phyloP scores from a whole-genome alignment of 768 basidiomycete genomes.

The Psilocybe cyanescens region DNA sequence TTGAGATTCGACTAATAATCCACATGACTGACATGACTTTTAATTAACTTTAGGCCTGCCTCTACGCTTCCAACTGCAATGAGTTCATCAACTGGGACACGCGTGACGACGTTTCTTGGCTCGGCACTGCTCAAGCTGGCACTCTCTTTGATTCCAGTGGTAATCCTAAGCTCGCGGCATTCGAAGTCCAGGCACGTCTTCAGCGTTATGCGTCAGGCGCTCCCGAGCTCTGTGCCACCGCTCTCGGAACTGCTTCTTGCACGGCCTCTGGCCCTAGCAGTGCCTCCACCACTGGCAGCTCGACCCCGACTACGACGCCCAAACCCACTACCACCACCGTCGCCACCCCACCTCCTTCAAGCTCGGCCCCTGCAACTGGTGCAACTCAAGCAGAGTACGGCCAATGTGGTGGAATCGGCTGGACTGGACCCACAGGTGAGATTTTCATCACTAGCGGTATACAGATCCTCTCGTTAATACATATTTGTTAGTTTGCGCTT shows the following conservation, averaged over 20 bases:
- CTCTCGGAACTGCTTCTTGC: slow-evolving; percentile 14
- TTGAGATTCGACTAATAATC: not conserved
- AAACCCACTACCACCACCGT: not conserved
- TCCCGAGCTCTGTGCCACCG: slow-evolving; percentile 16
- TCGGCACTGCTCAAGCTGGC: slow-evolving; percentile 14
- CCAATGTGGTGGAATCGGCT: slow-evolving; percentile 18
- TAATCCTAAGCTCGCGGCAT: slow-evolving; percentile 18
- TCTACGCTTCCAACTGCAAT: slow-evolving; percentile 15
- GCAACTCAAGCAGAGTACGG: slow-evolving; percentile 10
- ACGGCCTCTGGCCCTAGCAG: slow-evolving; percentile 15
- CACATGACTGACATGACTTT: not conserved
- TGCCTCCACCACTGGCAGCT: not conserved
- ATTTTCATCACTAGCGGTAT: too few species aligned
- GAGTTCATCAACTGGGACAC: slow-evolving; percentile 21
- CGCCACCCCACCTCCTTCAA: not conserved
- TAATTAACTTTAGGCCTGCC: slow-evolving; percentile 7
- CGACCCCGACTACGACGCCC: not conserved
- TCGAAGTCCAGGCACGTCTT: slow-evolving; percentile 15
- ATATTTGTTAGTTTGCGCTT: slow-evolving; percentile 3
- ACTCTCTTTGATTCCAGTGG: slow-evolving; percentile 20
- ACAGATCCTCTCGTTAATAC: not conserved
- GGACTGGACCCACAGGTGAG: slow-evolving; percentile 12
- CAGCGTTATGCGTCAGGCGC: slow-evolving; percentile 15
- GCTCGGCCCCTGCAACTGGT: not conserved
- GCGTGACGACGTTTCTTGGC: slow-evolving; percentile 17